Evolutionary conservation across 1,284 basidiomycete genomes (phyloP).

Genomic region (Moesziomyces aphidis): DNA sequence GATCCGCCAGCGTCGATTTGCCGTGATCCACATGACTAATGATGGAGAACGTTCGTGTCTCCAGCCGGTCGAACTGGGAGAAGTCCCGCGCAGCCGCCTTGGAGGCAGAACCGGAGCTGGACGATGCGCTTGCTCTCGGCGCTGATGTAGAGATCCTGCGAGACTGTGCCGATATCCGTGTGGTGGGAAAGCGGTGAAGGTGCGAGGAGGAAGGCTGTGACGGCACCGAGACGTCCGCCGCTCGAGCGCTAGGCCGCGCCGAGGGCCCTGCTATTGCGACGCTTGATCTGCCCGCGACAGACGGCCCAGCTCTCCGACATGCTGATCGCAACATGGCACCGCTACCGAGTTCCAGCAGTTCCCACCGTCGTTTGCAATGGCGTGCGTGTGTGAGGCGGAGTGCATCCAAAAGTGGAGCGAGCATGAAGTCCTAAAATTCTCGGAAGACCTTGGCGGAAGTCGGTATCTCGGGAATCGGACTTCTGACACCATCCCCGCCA

Average conservation of each 20-base stretch:
- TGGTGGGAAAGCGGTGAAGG: neutral
- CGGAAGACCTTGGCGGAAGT: neutral
- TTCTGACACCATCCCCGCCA: too few species aligned
- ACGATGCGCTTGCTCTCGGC: neutral
- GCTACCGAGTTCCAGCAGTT: too few species aligned
- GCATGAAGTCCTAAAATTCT: neutral
- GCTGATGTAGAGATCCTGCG: neutral
- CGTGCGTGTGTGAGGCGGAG: neutral
- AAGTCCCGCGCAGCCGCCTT: slow-evolving; percentile 12
- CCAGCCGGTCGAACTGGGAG: slow-evolving; percentile 48
- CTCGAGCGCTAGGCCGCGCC: neutral
- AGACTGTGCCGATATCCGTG: neutral
- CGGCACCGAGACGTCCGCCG: neutral
- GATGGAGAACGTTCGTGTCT: slow-evolving; percentile 64
- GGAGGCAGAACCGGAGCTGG: neutral
- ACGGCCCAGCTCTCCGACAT: slow-evolving; percentile 14
- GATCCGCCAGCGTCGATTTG: slow-evolving; percentile 67
- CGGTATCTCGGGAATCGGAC: neutral
- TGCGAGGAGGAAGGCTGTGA: too few species aligned
- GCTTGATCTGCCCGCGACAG: neutral
- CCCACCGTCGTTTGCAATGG: neutral
- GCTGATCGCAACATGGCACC: slow-evolving; percentile 35
- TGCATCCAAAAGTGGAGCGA: neutral
- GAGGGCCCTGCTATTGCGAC: too few species aligned
- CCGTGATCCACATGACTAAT: slow-evolving; percentile 68